phyloP scores from a whole-genome alignment of 129 eudicot genomes.

The Tagetes erecta region DNA sequence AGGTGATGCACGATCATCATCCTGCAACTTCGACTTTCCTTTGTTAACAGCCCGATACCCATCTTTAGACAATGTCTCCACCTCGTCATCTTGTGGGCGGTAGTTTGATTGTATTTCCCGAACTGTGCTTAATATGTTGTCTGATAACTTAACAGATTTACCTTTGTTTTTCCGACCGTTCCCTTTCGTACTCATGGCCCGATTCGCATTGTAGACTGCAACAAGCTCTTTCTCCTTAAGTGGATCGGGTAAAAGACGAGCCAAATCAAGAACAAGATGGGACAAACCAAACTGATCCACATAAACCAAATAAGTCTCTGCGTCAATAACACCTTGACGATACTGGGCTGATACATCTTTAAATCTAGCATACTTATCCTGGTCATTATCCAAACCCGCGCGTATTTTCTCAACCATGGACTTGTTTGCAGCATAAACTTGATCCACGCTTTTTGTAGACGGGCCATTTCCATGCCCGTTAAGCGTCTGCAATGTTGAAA shows the following conservation, averaged over 20 bases:
- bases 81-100: constrained; percentile 51
- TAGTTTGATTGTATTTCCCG: constrained; percentile 56
- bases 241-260: constrained; percentile 77
- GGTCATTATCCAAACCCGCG: constrained; percentile 54
- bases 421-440: constrained; percentile 80
- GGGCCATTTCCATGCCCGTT: constrained; percentile 38
- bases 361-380: constrained; percentile 66
- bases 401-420: constrained; percentile 79
- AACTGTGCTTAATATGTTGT: constrained; percentile 53
- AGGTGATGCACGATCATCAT: constrained; percentile 35
- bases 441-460: constrained; percentile 35
- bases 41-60: constrained; percentile 61
- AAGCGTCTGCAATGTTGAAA: constrained; percentile 55
- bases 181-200: constrained; percentile 20
- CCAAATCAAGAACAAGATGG: constrained; percentile 89
- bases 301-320: constrained; percentile 63
- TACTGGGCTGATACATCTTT: constrained; percentile 70
- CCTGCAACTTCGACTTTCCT: constrained; percentile 52
- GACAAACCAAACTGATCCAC: constrained; percentile 87
- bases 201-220: constrained; percentile 63
- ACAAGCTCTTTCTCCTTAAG: constrained; percentile 67
- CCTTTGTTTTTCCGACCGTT: constrained; percentile 49
- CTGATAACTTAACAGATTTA: constrained; percentile 48
- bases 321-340: constrained; percentile 68
- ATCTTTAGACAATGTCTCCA: constrained; percentile 67